Percentiles rank a stretch among this genome's conserved stretches.
Conservation (phyloP, 495 filamentous ascomycete species). For the Aspergillus indologenus region DNA sequence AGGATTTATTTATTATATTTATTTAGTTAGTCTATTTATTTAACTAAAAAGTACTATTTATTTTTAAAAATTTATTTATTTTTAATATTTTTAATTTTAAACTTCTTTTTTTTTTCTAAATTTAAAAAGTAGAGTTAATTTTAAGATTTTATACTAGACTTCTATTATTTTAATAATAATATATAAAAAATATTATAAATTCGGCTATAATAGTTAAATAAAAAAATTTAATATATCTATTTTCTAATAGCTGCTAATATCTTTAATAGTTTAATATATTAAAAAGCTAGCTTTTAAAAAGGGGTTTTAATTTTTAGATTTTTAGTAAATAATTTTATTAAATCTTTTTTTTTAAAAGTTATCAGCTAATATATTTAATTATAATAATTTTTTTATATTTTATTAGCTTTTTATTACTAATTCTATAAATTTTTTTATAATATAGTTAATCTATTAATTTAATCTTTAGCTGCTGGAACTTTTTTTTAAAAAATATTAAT, state of each 20-base stretch:
- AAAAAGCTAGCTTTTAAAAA: too few species aligned
- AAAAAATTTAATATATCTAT: too few species aligned
- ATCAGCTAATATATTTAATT: not conserved
- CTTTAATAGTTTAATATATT: too few species aligned
- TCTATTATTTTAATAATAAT: slow-evolving; percentile 6
- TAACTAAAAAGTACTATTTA: too few species aligned
- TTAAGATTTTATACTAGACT: too few species aligned
- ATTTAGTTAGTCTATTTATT: too few species aligned
- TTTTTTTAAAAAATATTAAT: not conserved
- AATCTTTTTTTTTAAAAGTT: not conserved
- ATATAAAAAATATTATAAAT: slow-evolving; percentile 2
- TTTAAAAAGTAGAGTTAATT: not conserved
- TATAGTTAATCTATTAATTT: not conserved
- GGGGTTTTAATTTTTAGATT: too few species aligned
- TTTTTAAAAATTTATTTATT: slow-evolving; percentile 1
- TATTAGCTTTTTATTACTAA: not conserved
- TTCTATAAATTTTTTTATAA: slow-evolving; percentile 4
- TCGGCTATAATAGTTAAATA: too few species aligned
- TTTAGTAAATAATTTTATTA: not conserved
- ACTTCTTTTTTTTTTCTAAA: not conserved
- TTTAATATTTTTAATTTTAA: slow-evolving; percentile 2
- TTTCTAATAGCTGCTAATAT: too few species aligned
- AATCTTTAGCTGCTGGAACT: too few species aligned
- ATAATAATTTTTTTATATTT: not conserved
- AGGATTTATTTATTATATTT: too few species aligned